Conservation (phyloP, 345 rosid genomes). For the Psidium friedrichsthalianum region DNA sequence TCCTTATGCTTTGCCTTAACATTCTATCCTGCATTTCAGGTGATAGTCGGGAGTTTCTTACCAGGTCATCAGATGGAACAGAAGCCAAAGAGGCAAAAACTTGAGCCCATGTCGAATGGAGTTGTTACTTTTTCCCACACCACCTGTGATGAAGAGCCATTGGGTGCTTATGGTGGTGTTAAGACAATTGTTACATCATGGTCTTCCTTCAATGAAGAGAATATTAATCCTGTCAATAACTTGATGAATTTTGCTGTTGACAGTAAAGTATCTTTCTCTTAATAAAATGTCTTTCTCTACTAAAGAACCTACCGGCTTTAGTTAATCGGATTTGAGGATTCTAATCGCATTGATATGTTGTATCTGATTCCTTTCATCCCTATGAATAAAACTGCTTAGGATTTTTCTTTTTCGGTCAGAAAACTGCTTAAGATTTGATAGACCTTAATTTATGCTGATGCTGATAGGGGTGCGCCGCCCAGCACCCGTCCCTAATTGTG, state of each 20-base stretch:
- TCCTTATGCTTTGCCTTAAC: not conserved
- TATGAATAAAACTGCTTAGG: not conserved
- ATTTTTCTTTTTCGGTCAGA: not conserved
- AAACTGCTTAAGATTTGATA: not conserved
- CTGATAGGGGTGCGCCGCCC: not conserved
- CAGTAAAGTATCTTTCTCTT: slow-evolving; percentile 13
- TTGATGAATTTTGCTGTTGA: slow-evolving; percentile 21
- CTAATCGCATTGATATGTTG: slow-evolving; percentile 14
- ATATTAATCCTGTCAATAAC: slow-evolving; percentile 11
- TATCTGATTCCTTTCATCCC: not conserved
- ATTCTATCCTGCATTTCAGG: slow-evolving; percentile 11
- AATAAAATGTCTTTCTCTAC: slow-evolving; percentile 7
- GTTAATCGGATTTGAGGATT: slow-evolving; percentile 41
- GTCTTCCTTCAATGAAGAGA: slow-evolving; percentile 2
- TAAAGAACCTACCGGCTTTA: slow-evolving; percentile 34
- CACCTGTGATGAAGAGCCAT: slow-evolving; percentile 12
- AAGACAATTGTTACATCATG: slow-evolving; percentile 10
- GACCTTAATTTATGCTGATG: not conserved
- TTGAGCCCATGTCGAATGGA: slow-evolving; percentile 9
- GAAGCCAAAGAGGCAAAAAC: slow-evolving; percentile 24
- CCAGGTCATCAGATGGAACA: slow-evolving; percentile 30
- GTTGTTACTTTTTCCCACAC: slow-evolving; percentile 5
- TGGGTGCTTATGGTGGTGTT: slow-evolving; percentile 13
- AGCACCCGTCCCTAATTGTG: not conserved
- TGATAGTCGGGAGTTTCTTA: slow-evolving; percentile 33